These are phyloP conservation scores for Backusella tarrabulga DNA, from an alignment of 192 early-diverging fungal genomes.

Conservation along the genomic window DNA sequence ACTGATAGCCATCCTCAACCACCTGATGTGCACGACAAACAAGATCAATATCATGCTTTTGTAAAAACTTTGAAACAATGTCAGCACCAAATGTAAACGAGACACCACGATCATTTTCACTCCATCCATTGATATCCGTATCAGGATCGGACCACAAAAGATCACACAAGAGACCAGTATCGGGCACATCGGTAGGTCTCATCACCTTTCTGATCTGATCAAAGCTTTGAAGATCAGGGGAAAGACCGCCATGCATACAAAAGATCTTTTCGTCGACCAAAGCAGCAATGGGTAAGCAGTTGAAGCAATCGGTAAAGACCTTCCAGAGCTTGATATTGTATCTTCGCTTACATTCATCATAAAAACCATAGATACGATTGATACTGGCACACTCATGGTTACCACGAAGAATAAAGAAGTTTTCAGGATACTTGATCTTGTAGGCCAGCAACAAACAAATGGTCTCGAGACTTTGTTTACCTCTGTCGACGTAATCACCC, in stretches of 20 bases:
- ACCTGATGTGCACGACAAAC: conserved; percentile 95
- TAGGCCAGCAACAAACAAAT: conserved; percentile 74
- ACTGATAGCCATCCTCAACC: conserved; percentile 96
- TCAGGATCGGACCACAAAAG: conserved; percentile 97
- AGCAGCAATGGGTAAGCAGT: conserved; percentile 95
- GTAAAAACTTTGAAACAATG: conserved; percentile 76
- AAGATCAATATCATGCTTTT: conserved; percentile 96
- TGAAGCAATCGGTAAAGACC: conserved; percentile 53
- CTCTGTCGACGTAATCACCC: conserved; percentile 91
- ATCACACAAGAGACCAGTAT: conserved; percentile 95
- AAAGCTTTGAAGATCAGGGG: conserved; percentile 95
- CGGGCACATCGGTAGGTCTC: conserved; percentile 97
- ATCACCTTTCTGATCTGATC: conserved; percentile 96
- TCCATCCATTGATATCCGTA: conserved; percentile 94
- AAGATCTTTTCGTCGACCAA: conserved; percentile 99
- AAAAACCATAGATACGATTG: conserved; percentile 90
- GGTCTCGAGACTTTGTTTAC: too few species aligned
- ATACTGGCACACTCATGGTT: conserved; percentile 37
- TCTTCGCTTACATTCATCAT: conserved; percentile 92
- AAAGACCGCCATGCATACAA: conserved; percentile 97
- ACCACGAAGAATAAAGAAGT: conserved; percentile 98
- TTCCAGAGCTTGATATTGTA: conserved; percentile 99
- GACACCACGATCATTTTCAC: conserved; percentile 95
- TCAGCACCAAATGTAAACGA: conserved; percentile 96
- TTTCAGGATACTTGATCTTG: conserved; percentile 99